Percentiles rank a stretch among this genome's conserved stretches.
These are phyloP conservation scores for Colletotrichum cordylinicola DNA, from an alignment of 2,329 filamentous ascomycete species.

Conservation along the genomic window DNA sequence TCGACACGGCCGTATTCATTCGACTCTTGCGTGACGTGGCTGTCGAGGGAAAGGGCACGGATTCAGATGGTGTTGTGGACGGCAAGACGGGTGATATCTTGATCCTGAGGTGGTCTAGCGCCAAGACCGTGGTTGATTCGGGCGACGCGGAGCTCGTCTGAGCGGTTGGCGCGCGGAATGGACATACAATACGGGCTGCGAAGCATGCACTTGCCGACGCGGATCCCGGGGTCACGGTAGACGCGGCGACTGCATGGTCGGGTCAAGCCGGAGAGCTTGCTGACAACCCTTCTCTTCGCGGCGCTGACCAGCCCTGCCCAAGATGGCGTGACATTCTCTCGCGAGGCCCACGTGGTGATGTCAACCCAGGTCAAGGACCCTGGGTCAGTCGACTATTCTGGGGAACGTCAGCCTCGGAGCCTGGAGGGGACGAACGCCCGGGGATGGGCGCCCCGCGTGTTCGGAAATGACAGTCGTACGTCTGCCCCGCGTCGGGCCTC, in stretches of 20 bases:
- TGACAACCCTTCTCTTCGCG: neutral
- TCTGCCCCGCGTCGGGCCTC: neutral
- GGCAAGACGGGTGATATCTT: constrained; percentile 68
- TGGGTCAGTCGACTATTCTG: neutral
- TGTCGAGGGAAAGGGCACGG: constrained; percentile 66
- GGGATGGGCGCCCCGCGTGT: neutral
- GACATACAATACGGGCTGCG: neutral
- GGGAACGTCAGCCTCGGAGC: neutral
- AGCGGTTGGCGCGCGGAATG: constrained; percentile 23
- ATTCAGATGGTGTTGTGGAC: constrained; percentile 65
- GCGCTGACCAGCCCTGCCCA: neutral
- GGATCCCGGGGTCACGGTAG: constrained; percentile 53
- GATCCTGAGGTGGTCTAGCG: constrained; percentile 77
- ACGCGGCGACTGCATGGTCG: constrained; percentile 47
- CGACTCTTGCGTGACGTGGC: constrained; percentile 69
- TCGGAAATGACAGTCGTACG: neutral
- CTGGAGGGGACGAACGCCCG: neutral
- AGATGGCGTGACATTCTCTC: constrained; percentile 22
- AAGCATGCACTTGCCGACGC: neutral
- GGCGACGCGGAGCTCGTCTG: constrained; percentile 65
- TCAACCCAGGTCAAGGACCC: neutral
- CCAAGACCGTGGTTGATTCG: constrained; percentile 63
- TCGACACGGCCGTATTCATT: constrained; percentile 84
- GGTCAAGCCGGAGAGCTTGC: constrained; percentile 30
- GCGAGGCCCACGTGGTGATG: constrained; percentile 24